A percentile compares a stretch with the other conserved stretches of the same genome.
phyloP scores from a whole-genome alignment of 2,329 filamentous ascomycete species.

The Penicillium sp. region DNA sequence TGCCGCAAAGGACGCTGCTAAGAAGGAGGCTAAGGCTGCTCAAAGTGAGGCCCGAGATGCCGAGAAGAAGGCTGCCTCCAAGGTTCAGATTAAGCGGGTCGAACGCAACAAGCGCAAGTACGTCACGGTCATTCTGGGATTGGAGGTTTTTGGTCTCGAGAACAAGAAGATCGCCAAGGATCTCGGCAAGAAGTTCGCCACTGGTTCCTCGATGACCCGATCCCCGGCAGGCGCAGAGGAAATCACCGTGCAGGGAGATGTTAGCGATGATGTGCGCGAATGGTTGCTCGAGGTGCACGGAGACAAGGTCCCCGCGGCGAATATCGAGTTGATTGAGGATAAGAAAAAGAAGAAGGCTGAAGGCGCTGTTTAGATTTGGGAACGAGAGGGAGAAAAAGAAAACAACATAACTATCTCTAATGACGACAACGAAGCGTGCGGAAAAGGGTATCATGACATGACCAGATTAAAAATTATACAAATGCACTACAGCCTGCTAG shows the following conservation, averaged over 20 bases:
- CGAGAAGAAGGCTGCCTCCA: slow-evolving; percentile 76
- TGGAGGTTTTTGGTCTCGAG: slow-evolving; percentile 87
- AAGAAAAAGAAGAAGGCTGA: slow-evolving; percentile 78
- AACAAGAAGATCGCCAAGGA: slow-evolving; percentile 96
- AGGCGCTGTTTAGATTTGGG: not conserved
- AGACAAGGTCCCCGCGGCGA: slow-evolving; percentile 85
- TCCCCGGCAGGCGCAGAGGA: slow-evolving; percentile 82
- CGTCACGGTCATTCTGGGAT: slow-evolving; percentile 85
- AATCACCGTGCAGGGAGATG: slow-evolving; percentile 95
- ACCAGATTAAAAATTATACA: slow-evolving; percentile 12
- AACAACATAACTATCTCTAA: slow-evolving; percentile 2
- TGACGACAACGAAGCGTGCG: slow-evolving; percentile 15
- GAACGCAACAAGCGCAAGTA: slow-evolving; percentile 98
- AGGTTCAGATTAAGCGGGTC: slow-evolving; percentile 90
- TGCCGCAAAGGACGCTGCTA: slow-evolving; percentile 91
- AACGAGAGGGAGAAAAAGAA: too few species aligned
- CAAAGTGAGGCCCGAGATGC: slow-evolving; percentile 79
- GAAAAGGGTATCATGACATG: slow-evolving; percentile 28
- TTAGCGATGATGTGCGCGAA: slow-evolving; percentile 91
- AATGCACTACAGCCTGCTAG: slow-evolving; percentile 1
- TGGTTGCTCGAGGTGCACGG: slow-evolving; percentile 82
- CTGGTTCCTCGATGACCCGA: slow-evolving; percentile 89
- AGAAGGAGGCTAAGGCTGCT: slow-evolving; percentile 93
- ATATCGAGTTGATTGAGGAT: slow-evolving; percentile 91
- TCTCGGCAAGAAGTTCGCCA: slow-evolving; percentile 97